These are phyloP conservation scores for Beauveria sp. DNA, from an alignment of 2,329 filamentous ascomycete species.

Conservation along the genomic window DNA sequence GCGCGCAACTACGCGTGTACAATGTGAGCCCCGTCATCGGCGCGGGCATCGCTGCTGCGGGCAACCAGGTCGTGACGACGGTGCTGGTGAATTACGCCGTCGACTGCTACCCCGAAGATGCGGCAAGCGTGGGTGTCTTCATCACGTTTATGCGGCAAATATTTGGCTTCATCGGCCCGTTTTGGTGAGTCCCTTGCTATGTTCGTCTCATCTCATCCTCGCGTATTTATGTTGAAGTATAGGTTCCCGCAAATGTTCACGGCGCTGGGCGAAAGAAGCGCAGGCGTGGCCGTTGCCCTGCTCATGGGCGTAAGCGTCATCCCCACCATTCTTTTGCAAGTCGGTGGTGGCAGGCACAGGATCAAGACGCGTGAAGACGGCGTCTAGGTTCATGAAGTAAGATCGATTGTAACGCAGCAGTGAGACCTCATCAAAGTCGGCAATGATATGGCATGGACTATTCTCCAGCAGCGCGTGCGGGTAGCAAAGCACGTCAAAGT, in stretches of 20 bases:
- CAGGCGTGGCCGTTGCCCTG: background rate
- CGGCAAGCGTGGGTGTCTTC: constrained; percentile 4
- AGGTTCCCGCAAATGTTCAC: constrained; percentile 6
- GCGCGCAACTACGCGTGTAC: background rate
- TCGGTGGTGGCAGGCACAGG: background rate
- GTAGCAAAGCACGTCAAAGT: too few relatives aligned
- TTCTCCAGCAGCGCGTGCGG: too few relatives aligned
- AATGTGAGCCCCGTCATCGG: constrained; percentile 6
- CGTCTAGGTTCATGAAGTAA: background rate
- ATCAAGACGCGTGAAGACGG: background rate
- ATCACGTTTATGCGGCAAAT: background rate
- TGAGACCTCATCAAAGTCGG: too few relatives aligned
- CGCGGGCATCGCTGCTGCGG: constrained; percentile 4
- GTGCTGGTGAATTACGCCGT: constrained; percentile 2
- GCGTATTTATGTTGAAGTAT: background rate
- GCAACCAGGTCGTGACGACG: constrained; percentile 3
- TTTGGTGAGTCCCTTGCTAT: background rate
- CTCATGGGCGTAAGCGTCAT: background rate
- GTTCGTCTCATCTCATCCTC: too few relatives aligned
- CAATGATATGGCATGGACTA: too few relatives aligned
- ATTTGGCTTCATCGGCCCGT: background rate
- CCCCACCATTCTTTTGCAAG: background rate
- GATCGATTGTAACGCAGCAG: too few relatives aligned
- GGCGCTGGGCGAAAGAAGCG: background rate
- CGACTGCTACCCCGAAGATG: constrained; percentile 2